Conservation (phyloP, 2,329 filamentous ascomycete genomes). For the Fusarium sp. region DNA sequence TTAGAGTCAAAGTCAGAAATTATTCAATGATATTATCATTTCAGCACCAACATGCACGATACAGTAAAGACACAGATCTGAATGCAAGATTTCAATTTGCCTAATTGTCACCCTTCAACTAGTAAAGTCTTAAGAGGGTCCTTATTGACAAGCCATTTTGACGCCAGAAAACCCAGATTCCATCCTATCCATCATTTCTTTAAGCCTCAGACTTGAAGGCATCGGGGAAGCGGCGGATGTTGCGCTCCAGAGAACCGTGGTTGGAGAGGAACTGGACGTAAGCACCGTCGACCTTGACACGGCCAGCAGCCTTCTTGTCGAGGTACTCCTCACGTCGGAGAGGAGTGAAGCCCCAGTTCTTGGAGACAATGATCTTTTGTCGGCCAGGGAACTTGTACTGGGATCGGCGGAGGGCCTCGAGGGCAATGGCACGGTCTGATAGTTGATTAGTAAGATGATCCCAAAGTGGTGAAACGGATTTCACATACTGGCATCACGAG, state of each 20-base stretch:
- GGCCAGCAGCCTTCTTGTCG: constrained; percentile 91
- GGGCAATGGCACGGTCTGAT: constrained; percentile 86
- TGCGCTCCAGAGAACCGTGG: constrained; percentile 85
- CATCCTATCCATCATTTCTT: constrained; percentile 56
- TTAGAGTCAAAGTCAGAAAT: not conserved
- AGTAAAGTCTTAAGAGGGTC: constrained; percentile 50
- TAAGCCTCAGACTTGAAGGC: constrained; percentile 78
- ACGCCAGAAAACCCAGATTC: constrained; percentile 60
- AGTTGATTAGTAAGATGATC: constrained; percentile 44
- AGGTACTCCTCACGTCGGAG: constrained; percentile 98
- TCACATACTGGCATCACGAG: constrained; percentile 86
- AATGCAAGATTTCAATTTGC: constrained; percentile 53
- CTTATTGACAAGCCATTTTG: constrained; percentile 59
- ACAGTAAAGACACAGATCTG: constrained; percentile 19
- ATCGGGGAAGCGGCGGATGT: constrained; percentile 95
- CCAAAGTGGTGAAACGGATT: constrained; percentile 24
- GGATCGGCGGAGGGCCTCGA: constrained; percentile 98
- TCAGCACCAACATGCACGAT: constrained; percentile 12
- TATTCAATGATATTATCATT: constrained; percentile 12
- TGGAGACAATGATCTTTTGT: constrained; percentile 99
- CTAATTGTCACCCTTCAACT: constrained; percentile 51
- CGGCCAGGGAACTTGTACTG: constrained; percentile 99
- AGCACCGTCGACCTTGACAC: constrained; percentile 96
- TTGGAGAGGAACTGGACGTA: constrained; percentile 99
- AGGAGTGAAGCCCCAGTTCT: constrained; percentile 99